These are phyloP conservation scores for Blastocystis sp. DNA, from an alignment of 352 stramenopile species.

Conservation along the genomic window DNA sequence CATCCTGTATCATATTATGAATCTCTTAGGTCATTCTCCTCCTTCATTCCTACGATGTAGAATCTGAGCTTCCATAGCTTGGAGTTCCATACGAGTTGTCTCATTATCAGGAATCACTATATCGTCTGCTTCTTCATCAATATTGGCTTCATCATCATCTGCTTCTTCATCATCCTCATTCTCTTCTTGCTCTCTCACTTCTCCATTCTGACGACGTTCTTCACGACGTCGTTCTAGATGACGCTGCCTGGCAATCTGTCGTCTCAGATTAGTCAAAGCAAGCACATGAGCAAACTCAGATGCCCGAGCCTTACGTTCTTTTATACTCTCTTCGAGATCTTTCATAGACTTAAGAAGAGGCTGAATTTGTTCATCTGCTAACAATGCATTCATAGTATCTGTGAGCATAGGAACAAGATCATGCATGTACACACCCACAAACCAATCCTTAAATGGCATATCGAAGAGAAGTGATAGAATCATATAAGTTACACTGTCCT, in stretches of 20 bases:
- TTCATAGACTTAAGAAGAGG: not conserved
- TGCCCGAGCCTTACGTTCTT: not conserved
- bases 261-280: not conserved
- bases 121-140: not conserved
- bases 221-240: not conserved
- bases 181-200: not conserved
- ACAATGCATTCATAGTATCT: not conserved
- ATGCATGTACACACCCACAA: constrained; percentile 35
- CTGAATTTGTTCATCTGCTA: not conserved
- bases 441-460: constrained; percentile 19
- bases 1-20: not conserved
- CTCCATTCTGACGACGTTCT: not conserved
- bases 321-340: not conserved
- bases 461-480: constrained; percentile 36
- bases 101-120: not conserved
- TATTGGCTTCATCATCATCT: not conserved
- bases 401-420: not conserved
- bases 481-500: constrained; percentile 7
- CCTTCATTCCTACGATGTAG: not conserved
- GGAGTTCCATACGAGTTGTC: not conserved
- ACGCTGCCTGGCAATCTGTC: not conserved
- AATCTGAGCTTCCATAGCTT: not conserved
- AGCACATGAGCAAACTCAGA: not conserved
- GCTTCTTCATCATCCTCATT: not conserved
- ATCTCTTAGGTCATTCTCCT: not conserved